These are phyloP conservation scores for Termitomyces sp. DNA, from an alignment of 768 basidiomycete species.

Conservation along the genomic window DNA sequence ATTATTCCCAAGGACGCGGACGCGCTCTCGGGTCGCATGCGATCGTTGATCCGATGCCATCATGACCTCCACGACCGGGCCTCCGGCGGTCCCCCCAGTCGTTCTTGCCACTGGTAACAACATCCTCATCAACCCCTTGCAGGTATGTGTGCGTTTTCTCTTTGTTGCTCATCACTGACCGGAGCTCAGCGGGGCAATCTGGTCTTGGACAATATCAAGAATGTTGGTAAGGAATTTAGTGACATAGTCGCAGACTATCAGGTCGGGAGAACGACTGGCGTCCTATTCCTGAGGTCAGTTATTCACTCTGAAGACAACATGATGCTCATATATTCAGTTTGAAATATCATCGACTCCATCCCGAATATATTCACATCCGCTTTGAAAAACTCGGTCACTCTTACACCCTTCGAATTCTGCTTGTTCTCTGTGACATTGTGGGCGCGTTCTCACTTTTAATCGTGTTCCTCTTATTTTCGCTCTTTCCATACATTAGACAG, in stretches of 20 bases:
- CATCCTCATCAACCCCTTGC: conserved; percentile 56
- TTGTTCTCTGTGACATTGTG: conserved; percentile 90
- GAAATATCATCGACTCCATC: conserved; percentile 93
- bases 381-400: conserved; percentile 80
- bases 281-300: conserved; percentile 81
- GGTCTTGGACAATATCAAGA: conserved; percentile 78
- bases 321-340: conserved; percentile 41
- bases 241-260: conserved; percentile 94
- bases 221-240: conserved; percentile 90
- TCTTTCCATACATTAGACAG: conserved; percentile 43
- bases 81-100: conserved; percentile 50
- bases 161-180: background rate
- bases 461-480: background rate
- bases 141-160: conserved; percentile 27
- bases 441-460: conserved; percentile 23
- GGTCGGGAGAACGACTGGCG: conserved; percentile 89
- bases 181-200: conserved; percentile 72
- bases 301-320: background rate
- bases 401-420: conserved; percentile 79
- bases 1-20: background rate
- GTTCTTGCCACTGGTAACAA: conserved; percentile 59
- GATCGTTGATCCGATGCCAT: conserved; percentile 11
- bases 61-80: conserved; percentile 12
- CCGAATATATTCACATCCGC: conserved; percentile 91
- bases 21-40: background rate